Evolutionary conservation across 306 rosid genomes (phyloP).

Genomic region (Prunus kanzakura): DNA sequence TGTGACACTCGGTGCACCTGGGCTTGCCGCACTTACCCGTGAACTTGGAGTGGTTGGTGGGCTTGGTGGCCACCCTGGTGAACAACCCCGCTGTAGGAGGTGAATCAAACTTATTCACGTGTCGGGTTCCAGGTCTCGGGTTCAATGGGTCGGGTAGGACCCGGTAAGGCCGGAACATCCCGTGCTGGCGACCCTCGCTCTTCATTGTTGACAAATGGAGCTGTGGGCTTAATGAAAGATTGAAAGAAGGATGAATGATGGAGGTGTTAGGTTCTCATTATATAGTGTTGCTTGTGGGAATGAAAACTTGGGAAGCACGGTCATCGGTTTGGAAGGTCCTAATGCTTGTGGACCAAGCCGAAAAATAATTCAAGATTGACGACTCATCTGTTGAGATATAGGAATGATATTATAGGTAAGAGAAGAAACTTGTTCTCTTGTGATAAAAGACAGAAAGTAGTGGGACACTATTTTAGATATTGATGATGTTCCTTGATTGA

Average conservation of each 20-base stretch:
- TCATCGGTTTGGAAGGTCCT: background rate
- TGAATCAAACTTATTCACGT: conserved; percentile 30
- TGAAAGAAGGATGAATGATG: background rate
- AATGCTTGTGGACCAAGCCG: conserved; percentile 40
- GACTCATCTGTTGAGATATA: conserved; percentile 4
- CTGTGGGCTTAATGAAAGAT: conserved; percentile 8
- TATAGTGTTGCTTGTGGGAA: background rate
- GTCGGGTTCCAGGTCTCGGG: conserved; percentile 42
- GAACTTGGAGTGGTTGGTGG: conserved; percentile 79
- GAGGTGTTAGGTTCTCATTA: background rate
- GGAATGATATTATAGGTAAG: too few species aligned
- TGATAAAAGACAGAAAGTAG: too few species aligned
- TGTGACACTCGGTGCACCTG: conserved; percentile 41
- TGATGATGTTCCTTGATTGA: too few species aligned
- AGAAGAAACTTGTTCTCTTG: too few species aligned
- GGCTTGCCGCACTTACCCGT: conserved; percentile 57
- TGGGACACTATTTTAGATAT: too few species aligned
- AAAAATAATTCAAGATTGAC: background rate
- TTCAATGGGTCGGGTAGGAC: conserved; percentile 42
- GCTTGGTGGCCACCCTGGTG: conserved; percentile 56
- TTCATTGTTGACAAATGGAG: conserved; percentile 41
- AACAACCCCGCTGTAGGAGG: conserved; percentile 59
- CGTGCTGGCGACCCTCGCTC: conserved; percentile 84
- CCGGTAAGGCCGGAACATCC: conserved; percentile 52
- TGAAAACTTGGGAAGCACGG: conserved; percentile 54